Base-by-base conservation (phyloP, 2,329 filamentous ascomycete genomes). In the Leptosphaerulina australis region DNA sequence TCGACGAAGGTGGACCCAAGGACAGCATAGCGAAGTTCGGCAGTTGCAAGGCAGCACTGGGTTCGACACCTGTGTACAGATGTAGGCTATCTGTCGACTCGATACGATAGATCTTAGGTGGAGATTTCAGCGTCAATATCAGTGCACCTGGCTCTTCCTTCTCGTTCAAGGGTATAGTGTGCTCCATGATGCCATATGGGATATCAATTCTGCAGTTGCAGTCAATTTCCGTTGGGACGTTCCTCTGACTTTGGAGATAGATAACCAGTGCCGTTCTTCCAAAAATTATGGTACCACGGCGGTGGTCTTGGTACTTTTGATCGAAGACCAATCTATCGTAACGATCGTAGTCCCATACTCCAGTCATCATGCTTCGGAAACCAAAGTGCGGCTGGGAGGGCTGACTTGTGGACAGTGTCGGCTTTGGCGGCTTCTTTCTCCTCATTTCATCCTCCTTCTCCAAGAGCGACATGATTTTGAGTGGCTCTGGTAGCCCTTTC, bases 261-360 rank as follows among this genome's bases (percentile, higher is more conserved):
- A 53, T 50, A 15, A 67, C 63, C 3, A 59, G 34, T 60, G 76
- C 14, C 40, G 58, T 50, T 64, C 74, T 39, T 20, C 66, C 63
- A 54, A 78, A 69, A 3, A 66, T 64, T 30, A 76, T 59, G 1
- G 49, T 71, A 1, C 77, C 81, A 31, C 66, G 34, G 50, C 66
- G 50, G 63, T 65, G 49, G 78, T 82, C 63, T 17, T 59, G 58
- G 38, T 69, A 73, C 46, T 79, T 74, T 2, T 71, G 60, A 4
- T 72, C 64, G 53, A 80, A 82, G 4, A 69, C 63, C 9, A 74
- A 59, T 1, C 61, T 55, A 3, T 60, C 58, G 1, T 39, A 29
- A 5, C 25, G 46, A 22, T 68, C 53, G 50, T 77, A 79, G 29
- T 67, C 66, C 76, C 77, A 81, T 1, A 74, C 58, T 4, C 80